A percentile compares a stretch with the other conserved stretches of the same genome.
Evolutionary conservation across 768 basidiomycete species (phyloP).

Genomic region (Cantharellus cinnabarinus): DNA sequence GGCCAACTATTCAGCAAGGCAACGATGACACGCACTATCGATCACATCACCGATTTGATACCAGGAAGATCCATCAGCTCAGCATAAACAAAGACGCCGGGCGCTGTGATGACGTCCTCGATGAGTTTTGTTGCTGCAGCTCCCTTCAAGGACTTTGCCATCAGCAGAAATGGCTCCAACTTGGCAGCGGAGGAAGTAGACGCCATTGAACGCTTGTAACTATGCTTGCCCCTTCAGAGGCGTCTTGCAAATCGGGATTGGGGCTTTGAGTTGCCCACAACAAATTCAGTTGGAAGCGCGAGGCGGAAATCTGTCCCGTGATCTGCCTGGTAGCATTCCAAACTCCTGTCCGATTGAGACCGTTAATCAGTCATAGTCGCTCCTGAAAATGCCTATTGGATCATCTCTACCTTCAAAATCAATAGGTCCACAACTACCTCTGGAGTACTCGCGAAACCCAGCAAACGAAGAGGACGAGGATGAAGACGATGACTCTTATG

Average conservation of each 20-base stretch:
- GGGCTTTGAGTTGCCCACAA: too few species aligned
- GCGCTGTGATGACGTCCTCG: constrained; percentile 68
- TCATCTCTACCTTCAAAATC: constrained; percentile 18
- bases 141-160: constrained; percentile 81
- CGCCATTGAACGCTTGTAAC: background rate
- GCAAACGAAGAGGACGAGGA: constrained; percentile 6
- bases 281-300: too few species aligned
- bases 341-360: too few species aligned
- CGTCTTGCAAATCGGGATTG: too few species aligned
- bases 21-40: background rate
- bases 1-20: background rate
- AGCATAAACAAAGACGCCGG: constrained; percentile 80
- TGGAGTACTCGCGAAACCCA: too few species aligned
- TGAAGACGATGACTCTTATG: constrained; percentile 43
- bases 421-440: constrained; percentile 3
- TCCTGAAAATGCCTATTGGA: constrained; percentile 13
- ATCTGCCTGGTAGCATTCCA: too few species aligned
- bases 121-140: constrained; percentile 81
- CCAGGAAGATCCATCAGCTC: constrained; percentile 69
- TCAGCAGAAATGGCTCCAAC: constrained; percentile 76
- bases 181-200: constrained; percentile 26
- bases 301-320: too few species aligned
- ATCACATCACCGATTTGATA: constrained; percentile 49
- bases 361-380: background rate
- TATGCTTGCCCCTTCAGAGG: too few species aligned